These are phyloP conservation scores for Xylariomycetidae sp. DNA, from an alignment of 2,329 filamentous ascomycete species.

Conservation along the genomic window DNA sequence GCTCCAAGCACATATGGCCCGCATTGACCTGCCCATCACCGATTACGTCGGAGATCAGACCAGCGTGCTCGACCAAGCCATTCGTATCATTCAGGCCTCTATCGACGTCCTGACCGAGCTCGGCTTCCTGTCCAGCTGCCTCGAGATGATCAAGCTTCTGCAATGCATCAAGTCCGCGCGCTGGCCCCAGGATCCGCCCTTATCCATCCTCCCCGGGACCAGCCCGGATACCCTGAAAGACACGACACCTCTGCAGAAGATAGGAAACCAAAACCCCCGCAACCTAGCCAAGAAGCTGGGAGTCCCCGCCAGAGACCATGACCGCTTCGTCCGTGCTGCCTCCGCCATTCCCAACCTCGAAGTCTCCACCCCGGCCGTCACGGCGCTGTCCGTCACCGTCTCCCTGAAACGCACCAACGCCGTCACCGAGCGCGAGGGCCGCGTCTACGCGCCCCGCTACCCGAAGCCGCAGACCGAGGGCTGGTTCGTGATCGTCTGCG, in stretches of 20 bases:
- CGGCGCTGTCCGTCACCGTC: conserved; percentile 59
- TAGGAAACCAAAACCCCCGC: conserved; percentile 21
- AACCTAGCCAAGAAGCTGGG: conserved; percentile 47
- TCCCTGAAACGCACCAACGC: conserved; percentile 63
- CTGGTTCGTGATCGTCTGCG: conserved; percentile 79
- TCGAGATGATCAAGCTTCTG: conserved; percentile 78
- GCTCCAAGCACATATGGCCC: conserved; percentile 90
- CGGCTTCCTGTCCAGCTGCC: conserved; percentile 72
- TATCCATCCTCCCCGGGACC: conserved; percentile 76
- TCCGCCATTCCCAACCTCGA: conserved; percentile 65
- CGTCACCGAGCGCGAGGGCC: conserved; percentile 59
- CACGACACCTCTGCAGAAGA: conserved; percentile 34
- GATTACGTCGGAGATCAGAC: conserved; percentile 96
- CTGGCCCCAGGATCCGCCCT: conserved; percentile 79
- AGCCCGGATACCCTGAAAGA: conserved; percentile 37
- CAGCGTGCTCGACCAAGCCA: conserved; percentile 86
- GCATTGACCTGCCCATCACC: conserved; percentile 86
- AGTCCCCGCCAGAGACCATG: conserved; percentile 39
- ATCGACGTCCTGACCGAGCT: conserved; percentile 92
- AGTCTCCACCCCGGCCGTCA: conserved; percentile 57
- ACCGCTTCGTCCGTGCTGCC: conserved; percentile 53
- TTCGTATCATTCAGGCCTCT: conserved; percentile 92
- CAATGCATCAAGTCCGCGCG: conserved; percentile 90
- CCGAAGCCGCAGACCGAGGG: conserved; percentile 94
- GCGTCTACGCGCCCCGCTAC: conserved; percentile 83